phyloP scores from a whole-genome alignment of 306 rosid species.

The Hippophae rhamnoides region DNA sequence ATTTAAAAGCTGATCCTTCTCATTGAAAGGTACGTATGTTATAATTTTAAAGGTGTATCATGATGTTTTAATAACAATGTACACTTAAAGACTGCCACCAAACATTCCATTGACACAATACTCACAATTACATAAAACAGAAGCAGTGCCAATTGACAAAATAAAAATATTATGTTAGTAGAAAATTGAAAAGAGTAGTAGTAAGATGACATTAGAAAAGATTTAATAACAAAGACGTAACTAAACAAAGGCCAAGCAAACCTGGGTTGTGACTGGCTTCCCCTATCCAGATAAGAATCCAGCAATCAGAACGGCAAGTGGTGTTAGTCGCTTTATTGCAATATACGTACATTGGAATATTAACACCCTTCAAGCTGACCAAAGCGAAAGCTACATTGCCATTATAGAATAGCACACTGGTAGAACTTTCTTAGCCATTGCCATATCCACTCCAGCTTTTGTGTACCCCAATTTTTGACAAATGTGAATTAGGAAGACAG shows the following conservation, averaged over 20 bases:
- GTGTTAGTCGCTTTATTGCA: constrained; percentile 96
- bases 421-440: constrained; percentile 62
- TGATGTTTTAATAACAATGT: no score
- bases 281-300: constrained; percentile 70
- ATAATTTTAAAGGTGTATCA: no score
- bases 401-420: constrained; percentile 75
- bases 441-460: constrained; percentile 50
- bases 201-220: neutral
- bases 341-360: constrained; percentile 82
- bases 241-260: constrained; percentile 1
- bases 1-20: no score
- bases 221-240: neutral
- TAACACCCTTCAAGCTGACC: constrained; percentile 91
- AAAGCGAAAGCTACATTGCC: constrained; percentile 94
- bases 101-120: no score
- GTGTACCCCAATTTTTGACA: constrained; percentile 68
- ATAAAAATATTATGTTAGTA: no score
- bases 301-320: constrained; percentile 77
- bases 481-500: constrained; percentile 60
- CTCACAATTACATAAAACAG: no score
- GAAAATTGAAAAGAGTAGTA: no score
- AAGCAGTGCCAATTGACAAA: no score
- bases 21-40: no score
- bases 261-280: constrained; percentile 62
- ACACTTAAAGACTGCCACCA: no score